Base-by-base conservation (phyloP, 306 rosid genomes). In the Spatholobus suberectus region DNA sequence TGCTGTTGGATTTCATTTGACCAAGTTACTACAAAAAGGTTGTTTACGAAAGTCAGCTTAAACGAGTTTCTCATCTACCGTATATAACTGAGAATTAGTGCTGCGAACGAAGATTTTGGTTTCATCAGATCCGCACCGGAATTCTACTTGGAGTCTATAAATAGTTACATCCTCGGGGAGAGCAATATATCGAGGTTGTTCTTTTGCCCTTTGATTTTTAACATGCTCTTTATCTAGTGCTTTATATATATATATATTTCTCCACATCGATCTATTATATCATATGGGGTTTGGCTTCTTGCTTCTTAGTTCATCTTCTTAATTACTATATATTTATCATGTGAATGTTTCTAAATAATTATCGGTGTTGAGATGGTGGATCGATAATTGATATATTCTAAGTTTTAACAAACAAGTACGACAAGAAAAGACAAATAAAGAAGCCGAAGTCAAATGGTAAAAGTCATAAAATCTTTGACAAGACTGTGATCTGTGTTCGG, bases 401-500 rank as follows among this genome's bases (percentile, higher is more conserved):
- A 14, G 18, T 61, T 27, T 61, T 29, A 29, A 34, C 23, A 63
- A 34, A 63, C 43, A 17, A 63, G 44, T 32, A 17, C 40, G 44
- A 63, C 70, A 32, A 63, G 40, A 63, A 59, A 63, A 32, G 70
- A 63, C 70, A 32, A n/a, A 63, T 35, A 63, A 34, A 62, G 70
- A 63, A 34, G 24, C 24, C 44, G 12, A 32, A 63, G 70, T 63
- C 70, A 63, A 63, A 63, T 6, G 43, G 44, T 15, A 63, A 63
- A 63, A 63, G 43, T 63, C 6, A 63, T 7, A 62, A 29, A 29
- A 29, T 63, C 44, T 63, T 63, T 63, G 70, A 63, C 70, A 17
- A 63, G 70, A 63, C 70, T 32, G 70, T 35, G 44, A 63, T 63
- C 70, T 17, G 43, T 63, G 70, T 63, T 63, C 70, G 70, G 70